Conservation (phyloP, 1,139 yeast genomes). For the Taphrina sp. region DNA sequence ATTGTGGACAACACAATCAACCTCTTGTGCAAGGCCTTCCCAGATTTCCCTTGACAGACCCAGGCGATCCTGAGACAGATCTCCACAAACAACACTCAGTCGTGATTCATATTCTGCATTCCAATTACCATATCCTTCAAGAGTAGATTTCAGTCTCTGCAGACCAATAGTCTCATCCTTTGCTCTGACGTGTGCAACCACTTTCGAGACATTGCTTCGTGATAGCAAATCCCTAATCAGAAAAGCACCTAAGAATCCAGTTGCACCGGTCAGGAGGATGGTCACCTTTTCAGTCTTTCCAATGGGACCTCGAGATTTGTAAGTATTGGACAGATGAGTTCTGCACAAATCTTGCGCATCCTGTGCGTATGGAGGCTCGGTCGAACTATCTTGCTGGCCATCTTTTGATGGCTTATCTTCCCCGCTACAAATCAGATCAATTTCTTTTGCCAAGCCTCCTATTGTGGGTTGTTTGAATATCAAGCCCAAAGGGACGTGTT, state of each 20-base stretch:
- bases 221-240: constrained; percentile 71
- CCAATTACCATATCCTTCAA: constrained; percentile 86
- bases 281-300: constrained; percentile 50
- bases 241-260: constrained; percentile 94
- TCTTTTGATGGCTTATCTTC: constrained; percentile 43
- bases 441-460: constrained; percentile 69
- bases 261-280: constrained; percentile 89
- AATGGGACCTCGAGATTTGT: constrained; percentile 40
- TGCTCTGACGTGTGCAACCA: constrained; percentile 92
- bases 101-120: constrained; percentile 56
- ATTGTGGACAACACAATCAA: constrained; percentile 88
- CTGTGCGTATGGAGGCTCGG: constrained; percentile 52
- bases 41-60: constrained; percentile 65
- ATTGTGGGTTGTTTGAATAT: constrained; percentile 88
- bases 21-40: constrained; percentile 54
- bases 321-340: constrained; percentile 48
- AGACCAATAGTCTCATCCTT: constrained; percentile 63
- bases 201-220: constrained; percentile 54
- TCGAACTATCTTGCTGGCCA: constrained; percentile 39
- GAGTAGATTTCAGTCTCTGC: constrained; percentile 72
- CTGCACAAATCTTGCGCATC: constrained; percentile 67
- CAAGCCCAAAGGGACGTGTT: constrained; percentile 75
- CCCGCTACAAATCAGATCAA: constrained; percentile 56
- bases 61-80: constrained; percentile 66
- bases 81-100: constrained; percentile 78